phyloP scores from a whole-genome alignment of 2,329 filamentous ascomycete species.

The Diaporthe aspalathi region DNA sequence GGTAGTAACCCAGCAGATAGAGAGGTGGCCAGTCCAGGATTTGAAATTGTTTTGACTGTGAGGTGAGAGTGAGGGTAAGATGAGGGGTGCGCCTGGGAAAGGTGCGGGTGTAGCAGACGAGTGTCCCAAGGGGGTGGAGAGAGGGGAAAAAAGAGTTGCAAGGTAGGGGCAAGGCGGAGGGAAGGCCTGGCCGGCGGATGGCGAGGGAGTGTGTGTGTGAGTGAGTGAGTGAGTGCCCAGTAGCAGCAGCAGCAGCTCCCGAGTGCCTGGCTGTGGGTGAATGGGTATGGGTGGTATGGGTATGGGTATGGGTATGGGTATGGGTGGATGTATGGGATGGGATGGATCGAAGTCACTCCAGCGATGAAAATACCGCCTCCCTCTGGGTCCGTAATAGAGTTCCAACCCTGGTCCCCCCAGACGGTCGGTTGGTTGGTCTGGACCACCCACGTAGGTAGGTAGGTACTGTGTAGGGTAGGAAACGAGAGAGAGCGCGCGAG shows the following conservation, averaged over 20 bases:
- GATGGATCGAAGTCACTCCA: slow-evolving; percentile 24
- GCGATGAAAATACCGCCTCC: slow-evolving; percentile 28
- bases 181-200: slow-evolving; percentile 6
- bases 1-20: slow-evolving; percentile 29
- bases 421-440: slow-evolving; percentile 26
- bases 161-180: slow-evolving; percentile 18
- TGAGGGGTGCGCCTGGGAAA: slow-evolving; percentile 25
- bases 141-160: slow-evolving; percentile 5
- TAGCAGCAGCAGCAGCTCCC: slow-evolving; percentile 12
- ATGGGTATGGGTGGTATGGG: slow-evolving; percentile 1
- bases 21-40: slow-evolving; percentile 32
- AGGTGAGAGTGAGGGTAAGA: slow-evolving; percentile 30
- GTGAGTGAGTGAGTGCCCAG: neutral
- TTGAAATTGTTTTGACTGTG: slow-evolving; percentile 31
- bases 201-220: neutral
- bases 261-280: slow-evolving; percentile 11
- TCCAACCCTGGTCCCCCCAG: slow-evolving; percentile 29
- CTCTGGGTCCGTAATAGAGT: slow-evolving; percentile 26
- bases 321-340: neutral
- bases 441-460: slow-evolving; percentile 14
- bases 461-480: neutral
- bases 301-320: too few relatives aligned
- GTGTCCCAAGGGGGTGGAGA: slow-evolving; percentile 20
- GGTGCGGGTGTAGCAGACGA: slow-evolving; percentile 29
- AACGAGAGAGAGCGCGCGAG: neutral